Conservation (phyloP, 108 stramenopile species). For the Aurantiochytrium sp. region DNA sequence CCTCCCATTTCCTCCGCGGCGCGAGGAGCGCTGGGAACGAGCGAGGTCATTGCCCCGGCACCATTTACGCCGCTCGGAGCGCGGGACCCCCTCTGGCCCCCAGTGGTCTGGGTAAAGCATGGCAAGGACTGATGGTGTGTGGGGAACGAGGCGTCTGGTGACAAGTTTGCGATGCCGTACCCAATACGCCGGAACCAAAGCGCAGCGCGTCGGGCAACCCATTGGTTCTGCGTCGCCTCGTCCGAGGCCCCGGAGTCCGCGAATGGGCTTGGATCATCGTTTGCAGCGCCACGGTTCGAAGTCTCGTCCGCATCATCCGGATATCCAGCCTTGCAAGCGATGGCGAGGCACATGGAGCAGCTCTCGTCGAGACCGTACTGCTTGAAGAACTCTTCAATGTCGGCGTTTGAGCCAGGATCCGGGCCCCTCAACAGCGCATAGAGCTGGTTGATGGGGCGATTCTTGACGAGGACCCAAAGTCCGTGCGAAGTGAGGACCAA, state of each 20-base stretch:
- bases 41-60: not conserved
- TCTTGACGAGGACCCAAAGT: constrained; percentile 8
- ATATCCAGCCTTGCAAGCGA: constrained; percentile 1
- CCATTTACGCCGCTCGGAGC: not conserved
- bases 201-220: not conserved
- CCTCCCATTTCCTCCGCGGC: not conserved
- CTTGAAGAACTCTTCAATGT: constrained; percentile 16
- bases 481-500: constrained; percentile 6
- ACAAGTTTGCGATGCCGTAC: not conserved
- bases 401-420: not conserved
- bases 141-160: not conserved
- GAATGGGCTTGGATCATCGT: not conserved
- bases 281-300: not conserved
- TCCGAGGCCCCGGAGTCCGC: not conserved
- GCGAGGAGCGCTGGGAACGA: not conserved
- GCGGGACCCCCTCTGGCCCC: not conserved
- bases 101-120: not conserved
- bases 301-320: not conserved
- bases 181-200: constrained; percentile 10
- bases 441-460: constrained; percentile 12
- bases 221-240: not conserved
- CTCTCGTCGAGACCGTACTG: not conserved
- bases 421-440: not conserved
- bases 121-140: not conserved
- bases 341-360: constrained; percentile 3